Percentiles rank a stretch among this genome's conserved stretches.
Evolutionary conservation across 164 flowering plant genomes (phyloP).

Genomic region (Kingdonia uniflora): DNA sequence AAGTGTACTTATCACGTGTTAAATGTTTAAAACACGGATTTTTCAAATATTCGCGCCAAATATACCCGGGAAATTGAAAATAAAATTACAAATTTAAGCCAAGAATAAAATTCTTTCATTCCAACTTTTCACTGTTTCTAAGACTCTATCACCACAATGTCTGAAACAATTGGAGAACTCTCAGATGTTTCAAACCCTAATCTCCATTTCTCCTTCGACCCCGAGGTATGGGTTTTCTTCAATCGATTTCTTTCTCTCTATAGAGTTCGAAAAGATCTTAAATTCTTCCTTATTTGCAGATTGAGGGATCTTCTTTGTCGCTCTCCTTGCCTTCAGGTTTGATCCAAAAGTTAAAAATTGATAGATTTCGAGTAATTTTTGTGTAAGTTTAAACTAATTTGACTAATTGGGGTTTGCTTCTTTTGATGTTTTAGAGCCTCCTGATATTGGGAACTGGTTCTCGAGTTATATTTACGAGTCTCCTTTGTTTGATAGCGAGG

Average conservation of each 20-base stretch:
- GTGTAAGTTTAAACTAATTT: background rate
- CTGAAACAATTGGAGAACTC: background rate
- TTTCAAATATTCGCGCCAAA: slow-evolving; percentile 8
- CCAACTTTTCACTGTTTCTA: background rate
- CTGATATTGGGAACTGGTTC: slow-evolving; percentile 50
- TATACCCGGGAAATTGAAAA: slow-evolving; percentile 1
- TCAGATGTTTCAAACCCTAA: background rate
- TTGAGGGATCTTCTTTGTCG: background rate
- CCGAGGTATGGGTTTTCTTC: slow-evolving; percentile 5
- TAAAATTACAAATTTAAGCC: background rate
- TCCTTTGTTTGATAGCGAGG: slow-evolving; percentile 19
- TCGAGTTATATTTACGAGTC: slow-evolving; percentile 46
- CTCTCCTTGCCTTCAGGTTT: slow-evolving; percentile 2
- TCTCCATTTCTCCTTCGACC: slow-evolving; percentile 3
- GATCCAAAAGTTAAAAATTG: background rate
- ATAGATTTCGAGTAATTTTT: background rate
- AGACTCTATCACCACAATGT: slow-evolving; percentile 1
- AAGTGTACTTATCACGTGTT: too few species aligned
- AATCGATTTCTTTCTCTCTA: background rate
- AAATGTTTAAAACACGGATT: too few species aligned
- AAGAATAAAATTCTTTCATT: background rate
- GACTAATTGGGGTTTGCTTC: background rate
- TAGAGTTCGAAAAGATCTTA: too few species aligned
- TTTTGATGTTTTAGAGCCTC: slow-evolving; percentile 34
- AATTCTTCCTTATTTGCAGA: slow-evolving; percentile 1